These are phyloP conservation scores for Saturnispora diversa DNA, from an alignment of 805 yeast species.

Conservation along the genomic window DNA sequence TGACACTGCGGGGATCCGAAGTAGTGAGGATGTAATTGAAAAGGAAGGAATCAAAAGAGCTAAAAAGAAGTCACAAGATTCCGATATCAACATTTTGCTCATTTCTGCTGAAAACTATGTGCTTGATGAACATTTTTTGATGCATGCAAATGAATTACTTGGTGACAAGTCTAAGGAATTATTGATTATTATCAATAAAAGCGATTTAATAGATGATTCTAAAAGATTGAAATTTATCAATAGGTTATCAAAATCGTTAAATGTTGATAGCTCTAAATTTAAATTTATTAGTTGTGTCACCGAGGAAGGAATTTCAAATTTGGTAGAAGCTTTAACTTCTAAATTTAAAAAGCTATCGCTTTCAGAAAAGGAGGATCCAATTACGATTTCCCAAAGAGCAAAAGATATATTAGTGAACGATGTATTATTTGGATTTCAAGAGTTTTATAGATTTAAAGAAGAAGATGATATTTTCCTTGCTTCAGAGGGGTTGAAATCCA, in stretches of 20 bases:
- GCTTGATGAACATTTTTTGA: slow-evolving; percentile 32
- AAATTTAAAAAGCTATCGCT: slow-evolving; percentile 43
- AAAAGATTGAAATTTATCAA: slow-evolving; percentile 17
- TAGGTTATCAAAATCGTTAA: slow-evolving; percentile 21
- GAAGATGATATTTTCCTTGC: slow-evolving; percentile 72
- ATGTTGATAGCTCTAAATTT: slow-evolving; percentile 22
- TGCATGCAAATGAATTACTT: slow-evolving; percentile 30
- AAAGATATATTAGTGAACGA: slow-evolving; percentile 69
- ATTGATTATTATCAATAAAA: slow-evolving; percentile 49
- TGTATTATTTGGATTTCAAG: slow-evolving; percentile 66
- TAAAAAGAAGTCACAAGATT: slow-evolving; percentile 42
- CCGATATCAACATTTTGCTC: slow-evolving; percentile 67
- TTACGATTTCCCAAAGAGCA: slow-evolving; percentile 66
- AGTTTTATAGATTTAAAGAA: slow-evolving; percentile 43
- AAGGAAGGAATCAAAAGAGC: slow-evolving; percentile 78
- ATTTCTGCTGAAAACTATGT: slow-evolving; percentile 36
- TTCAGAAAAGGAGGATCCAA: slow-evolving; percentile 51
- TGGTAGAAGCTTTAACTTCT: slow-evolving; percentile 36
- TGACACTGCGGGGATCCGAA: slow-evolving; percentile 89
- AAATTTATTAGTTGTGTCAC: slow-evolving; percentile 53
- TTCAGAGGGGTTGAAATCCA: slow-evolving; percentile 60
- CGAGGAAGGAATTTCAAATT: slow-evolving; percentile 41
- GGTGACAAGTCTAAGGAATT: slow-evolving; percentile 19
- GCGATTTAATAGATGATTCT: slow-evolving; percentile 36
- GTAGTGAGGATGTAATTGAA: slow-evolving; percentile 36